phyloP scores from a whole-genome alignment of 495 filamentous ascomycete species.

The Penicillium ochrochloron region DNA sequence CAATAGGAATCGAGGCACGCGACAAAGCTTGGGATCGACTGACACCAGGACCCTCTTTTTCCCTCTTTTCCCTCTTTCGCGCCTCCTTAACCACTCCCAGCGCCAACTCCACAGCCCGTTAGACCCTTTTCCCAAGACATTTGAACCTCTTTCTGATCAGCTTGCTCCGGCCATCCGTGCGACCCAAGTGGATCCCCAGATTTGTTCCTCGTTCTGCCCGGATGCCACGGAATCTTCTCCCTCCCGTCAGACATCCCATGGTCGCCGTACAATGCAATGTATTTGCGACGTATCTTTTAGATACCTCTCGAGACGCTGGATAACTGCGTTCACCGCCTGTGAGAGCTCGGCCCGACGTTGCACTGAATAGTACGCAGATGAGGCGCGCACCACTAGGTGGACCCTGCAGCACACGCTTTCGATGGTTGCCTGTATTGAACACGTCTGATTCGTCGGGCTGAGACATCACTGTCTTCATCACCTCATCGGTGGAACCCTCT shows the following conservation, averaged over 20 bases:
- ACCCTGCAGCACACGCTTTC: slow-evolving; percentile 6
- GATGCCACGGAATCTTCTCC: neutral
- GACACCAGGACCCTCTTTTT: neutral
- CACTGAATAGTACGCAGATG: neutral
- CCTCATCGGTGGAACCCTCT: slow-evolving; percentile 3
- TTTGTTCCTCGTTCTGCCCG: neutral
- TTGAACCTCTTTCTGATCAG: neutral
- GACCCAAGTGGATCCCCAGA: slow-evolving; percentile 3
- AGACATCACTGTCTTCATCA: slow-evolving; percentile 1
- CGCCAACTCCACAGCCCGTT: neutral
- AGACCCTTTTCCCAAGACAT: neutral
- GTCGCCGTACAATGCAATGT: neutral
- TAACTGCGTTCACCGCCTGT: neutral
- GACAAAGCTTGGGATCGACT: slow-evolving; percentile 13
- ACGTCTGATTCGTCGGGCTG: slow-evolving; percentile 2
- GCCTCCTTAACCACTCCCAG: neutral
- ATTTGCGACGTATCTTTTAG: neutral
- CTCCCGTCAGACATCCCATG: neutral
- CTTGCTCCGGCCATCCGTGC: slow-evolving; percentile 5
- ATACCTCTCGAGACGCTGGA: neutral
- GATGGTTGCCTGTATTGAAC: neutral
- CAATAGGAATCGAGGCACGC: slow-evolving; percentile 16
- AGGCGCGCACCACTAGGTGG: neutral
- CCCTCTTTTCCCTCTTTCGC: neutral
- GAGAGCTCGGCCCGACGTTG: neutral